A percentile compares a stretch with the other conserved stretches of the same genome.
phyloP scores from a whole-genome alignment of 2,329 filamentous ascomycete genomes.

The Diplocarpon mali region DNA sequence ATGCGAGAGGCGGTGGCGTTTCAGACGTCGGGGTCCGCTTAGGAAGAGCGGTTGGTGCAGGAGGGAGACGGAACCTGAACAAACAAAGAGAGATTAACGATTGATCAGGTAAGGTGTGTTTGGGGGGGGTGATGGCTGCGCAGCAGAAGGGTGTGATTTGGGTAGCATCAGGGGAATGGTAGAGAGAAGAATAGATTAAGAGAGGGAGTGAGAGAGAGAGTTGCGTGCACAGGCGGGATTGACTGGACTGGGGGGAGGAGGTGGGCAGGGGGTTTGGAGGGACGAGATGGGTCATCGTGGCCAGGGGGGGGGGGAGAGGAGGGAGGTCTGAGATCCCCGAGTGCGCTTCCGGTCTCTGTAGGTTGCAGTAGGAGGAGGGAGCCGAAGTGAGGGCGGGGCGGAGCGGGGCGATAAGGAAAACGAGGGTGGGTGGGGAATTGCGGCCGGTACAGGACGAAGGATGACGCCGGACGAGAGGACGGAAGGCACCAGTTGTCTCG shows the following conservation, averaged over 20 bases:
- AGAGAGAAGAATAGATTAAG: constrained; percentile 26
- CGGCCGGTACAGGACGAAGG: too few species aligned
- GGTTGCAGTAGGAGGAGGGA: too few species aligned
- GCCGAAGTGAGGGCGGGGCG: too few species aligned
- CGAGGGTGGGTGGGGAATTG: too few species aligned
- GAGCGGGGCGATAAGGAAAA: too few species aligned
- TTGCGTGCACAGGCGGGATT: not conserved
- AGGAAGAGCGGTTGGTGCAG: constrained; percentile 11
- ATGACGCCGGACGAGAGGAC: too few species aligned
- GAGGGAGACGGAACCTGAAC: constrained; percentile 17
- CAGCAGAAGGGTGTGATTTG: constrained; percentile 13
- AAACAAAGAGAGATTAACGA: constrained; percentile 24
- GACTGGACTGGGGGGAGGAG: not conserved
- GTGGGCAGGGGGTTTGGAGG: not conserved
- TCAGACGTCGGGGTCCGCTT: not conserved
- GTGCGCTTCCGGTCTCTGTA: too few species aligned
- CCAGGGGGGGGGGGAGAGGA: not conserved
- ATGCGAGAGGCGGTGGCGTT: not conserved
- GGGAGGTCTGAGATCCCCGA: not conserved
- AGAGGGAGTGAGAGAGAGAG: not conserved
- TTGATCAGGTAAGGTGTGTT: constrained; percentile 26
- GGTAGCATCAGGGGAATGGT: constrained; percentile 13
- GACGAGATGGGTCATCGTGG: not conserved
- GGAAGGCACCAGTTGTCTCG: too few species aligned
- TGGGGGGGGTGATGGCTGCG: constrained; percentile 5